Percentiles rank a stretch among this genome's conserved stretches.
Conservation (phyloP, 2,329 filamentous ascomycete genomes). For the Cercospora citrullina region DNA sequence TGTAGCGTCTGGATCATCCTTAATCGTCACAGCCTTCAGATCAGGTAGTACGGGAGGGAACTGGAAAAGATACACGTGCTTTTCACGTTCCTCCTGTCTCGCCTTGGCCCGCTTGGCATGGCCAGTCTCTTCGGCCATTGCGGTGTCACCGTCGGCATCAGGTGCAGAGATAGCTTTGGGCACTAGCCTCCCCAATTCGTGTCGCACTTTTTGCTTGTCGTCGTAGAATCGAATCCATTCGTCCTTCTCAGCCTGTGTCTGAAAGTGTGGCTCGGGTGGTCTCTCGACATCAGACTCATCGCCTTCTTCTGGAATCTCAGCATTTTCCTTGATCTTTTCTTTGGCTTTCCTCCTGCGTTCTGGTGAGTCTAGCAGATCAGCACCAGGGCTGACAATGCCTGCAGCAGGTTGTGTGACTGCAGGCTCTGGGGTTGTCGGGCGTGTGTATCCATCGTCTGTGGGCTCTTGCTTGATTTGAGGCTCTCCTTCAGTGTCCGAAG, state of each 20-base stretch:
- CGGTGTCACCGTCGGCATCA: conserved; percentile 46
- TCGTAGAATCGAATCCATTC: conserved; percentile 53
- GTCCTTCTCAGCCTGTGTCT: conserved; percentile 55
- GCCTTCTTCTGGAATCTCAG: conserved; percentile 12
- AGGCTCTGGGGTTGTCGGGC: conserved; percentile 27
- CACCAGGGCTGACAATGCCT: conserved; percentile 31
- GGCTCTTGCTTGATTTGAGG: conserved; percentile 57
- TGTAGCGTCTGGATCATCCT: conserved; percentile 33
- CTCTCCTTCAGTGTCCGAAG: conserved; percentile 39
- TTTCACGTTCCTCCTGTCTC: conserved; percentile 46
- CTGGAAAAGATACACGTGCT: conserved; percentile 64
- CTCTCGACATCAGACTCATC: conserved; percentile 25
- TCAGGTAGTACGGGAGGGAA: conserved; percentile 63
- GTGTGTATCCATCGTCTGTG: conserved; percentile 44
- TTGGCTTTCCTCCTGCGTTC: conserved; percentile 38
- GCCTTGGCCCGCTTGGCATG: conserved; percentile 20
- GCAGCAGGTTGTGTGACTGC: conserved; percentile 14
- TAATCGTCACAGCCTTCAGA: conserved; percentile 46
- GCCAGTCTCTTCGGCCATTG: conserved; percentile 38
- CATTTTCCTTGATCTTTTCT: conserved; percentile 26
- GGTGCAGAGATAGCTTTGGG: conserved; percentile 32
- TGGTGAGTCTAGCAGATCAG: conserved; percentile 38
- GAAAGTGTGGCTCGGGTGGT: conserved; percentile 45
- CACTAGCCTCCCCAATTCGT: conserved; percentile 49
- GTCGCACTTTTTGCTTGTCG: conserved; percentile 48